These are phyloP conservation scores for Tylopilus sp. DNA, from an alignment of 1,284 basidiomycete genomes.

Conservation along the genomic window DNA sequence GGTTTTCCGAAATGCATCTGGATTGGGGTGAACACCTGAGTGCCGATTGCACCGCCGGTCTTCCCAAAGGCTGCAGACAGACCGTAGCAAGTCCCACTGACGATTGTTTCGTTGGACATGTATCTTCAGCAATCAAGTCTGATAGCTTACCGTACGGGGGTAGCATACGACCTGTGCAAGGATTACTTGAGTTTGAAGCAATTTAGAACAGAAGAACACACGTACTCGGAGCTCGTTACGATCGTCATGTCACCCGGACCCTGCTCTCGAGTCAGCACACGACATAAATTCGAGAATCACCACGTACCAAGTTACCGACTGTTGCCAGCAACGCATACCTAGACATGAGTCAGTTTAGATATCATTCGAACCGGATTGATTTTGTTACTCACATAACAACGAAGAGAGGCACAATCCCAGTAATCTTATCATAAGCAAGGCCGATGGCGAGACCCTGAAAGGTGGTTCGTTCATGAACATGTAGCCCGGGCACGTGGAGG, in stretches of 20 bases:
- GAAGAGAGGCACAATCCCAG: slow-evolving; percentile 72
- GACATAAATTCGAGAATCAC: not conserved
- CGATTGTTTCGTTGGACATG: not conserved
- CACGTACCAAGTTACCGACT: slow-evolving; percentile 70
- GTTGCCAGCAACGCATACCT: slow-evolving; percentile 79
- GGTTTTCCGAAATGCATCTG: slow-evolving; percentile 74
- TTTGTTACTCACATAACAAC: slow-evolving; percentile 65
- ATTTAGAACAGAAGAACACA: slow-evolving; percentile 27
- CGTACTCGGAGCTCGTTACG: slow-evolving; percentile 73
- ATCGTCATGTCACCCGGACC: slow-evolving; percentile 83
- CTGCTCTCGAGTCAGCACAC: slow-evolving; percentile 43
- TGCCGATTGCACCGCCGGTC: slow-evolving; percentile 81
- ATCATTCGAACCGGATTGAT: slow-evolving; percentile 5
- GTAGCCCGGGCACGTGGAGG: not conserved
- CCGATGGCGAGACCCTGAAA: slow-evolving; percentile 70
- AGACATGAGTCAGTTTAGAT: slow-evolving; percentile 14
- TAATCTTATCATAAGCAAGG: slow-evolving; percentile 73
- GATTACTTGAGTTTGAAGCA: slow-evolving; percentile 12
- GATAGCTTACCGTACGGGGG: slow-evolving; percentile 64
- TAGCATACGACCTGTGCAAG: slow-evolving; percentile 67
- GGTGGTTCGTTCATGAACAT: not conserved
- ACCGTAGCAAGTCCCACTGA: slow-evolving; percentile 76
- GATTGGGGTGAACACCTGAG: slow-evolving; percentile 83
- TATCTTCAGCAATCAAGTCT: not conserved
- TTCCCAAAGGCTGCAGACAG: slow-evolving; percentile 81